Evolutionary conservation across 2,329 filamentous ascomycete species (phyloP).

Genomic region (Ophiostoma novo-ulmi): DNA sequence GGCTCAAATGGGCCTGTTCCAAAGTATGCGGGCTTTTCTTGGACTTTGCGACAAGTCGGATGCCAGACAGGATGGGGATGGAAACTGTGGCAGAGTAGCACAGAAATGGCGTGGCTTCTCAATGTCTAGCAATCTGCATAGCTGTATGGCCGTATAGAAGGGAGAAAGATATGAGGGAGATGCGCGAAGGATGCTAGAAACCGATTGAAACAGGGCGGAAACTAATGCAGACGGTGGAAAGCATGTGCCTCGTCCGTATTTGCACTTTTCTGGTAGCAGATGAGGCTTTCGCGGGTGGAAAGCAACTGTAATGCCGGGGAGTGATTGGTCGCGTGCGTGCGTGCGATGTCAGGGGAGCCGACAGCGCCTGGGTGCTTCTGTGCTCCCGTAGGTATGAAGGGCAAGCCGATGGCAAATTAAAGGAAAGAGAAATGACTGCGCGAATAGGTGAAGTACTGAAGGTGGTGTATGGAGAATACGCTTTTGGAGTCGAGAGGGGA

Average conservation of each 20-base stretch:
- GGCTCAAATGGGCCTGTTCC: background rate
- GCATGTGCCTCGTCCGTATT: background rate
- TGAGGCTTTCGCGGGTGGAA: background rate
- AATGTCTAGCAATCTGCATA: conserved; percentile 12
- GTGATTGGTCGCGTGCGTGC: conserved; percentile 23
- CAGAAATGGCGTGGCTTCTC: conserved; percentile 15
- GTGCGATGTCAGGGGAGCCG: background rate
- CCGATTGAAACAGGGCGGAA: background rate
- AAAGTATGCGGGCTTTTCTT: background rate
- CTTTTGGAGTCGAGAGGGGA: conserved; percentile 1
- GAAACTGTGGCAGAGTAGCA: background rate
- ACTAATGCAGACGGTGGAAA: background rate
- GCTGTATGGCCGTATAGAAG: background rate
- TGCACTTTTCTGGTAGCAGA: background rate
- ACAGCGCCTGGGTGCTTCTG: background rate
- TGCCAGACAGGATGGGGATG: background rate
- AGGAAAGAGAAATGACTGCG: background rate
- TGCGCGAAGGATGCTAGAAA: background rate
- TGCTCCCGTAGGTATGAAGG: background rate
- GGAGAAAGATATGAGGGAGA: background rate
- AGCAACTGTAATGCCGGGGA: background rate
- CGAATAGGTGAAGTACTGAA: background rate
- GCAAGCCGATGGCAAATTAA: background rate
- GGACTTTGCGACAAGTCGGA: background rate
- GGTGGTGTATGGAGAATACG: background rate